phyloP scores from a whole-genome alignment of 2,329 filamentous ascomycete genomes.

The Fusarium secorum region DNA sequence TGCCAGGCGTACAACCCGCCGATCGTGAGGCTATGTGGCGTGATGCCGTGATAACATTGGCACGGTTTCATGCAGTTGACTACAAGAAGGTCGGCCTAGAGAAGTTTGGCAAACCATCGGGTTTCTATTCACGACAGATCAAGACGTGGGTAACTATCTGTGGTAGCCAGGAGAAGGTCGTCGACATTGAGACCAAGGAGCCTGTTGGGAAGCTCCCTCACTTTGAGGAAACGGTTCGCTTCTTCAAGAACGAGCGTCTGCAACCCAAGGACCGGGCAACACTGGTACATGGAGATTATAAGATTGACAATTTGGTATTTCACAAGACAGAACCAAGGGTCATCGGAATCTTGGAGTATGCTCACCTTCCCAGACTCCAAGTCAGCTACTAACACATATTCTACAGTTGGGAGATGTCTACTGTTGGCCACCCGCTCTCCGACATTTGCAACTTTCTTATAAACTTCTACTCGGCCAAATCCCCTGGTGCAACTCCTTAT shows the following conservation, averaged over 20 bases:
- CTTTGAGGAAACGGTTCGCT: slow-evolving; percentile 79
- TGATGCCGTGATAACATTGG: slow-evolving; percentile 82
- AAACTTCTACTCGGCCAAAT: slow-evolving; percentile 50
- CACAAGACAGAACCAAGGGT: slow-evolving; percentile 87
- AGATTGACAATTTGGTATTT: slow-evolving; percentile 91
- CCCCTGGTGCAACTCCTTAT: slow-evolving; percentile 32
- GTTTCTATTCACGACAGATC: slow-evolving; percentile 88
- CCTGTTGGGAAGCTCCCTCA: slow-evolving; percentile 84
- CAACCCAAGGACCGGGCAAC: slow-evolving; percentile 81
- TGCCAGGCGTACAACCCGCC: slow-evolving; percentile 73
- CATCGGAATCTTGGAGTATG: slow-evolving; percentile 88
- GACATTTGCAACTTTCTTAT: slow-evolving; percentile 81
- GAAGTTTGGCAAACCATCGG: slow-evolving; percentile 73
- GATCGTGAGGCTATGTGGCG: slow-evolving; percentile 86
- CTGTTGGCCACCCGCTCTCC: slow-evolving; percentile 92
- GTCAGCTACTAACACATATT: background rate
- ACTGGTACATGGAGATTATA: slow-evolving; percentile 95
- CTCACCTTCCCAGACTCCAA: slow-evolving; percentile 14
- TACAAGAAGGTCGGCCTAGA: slow-evolving; percentile 72
- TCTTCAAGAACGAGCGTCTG: slow-evolving; percentile 73
- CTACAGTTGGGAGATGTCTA: slow-evolving; percentile 92
- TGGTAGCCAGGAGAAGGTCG: slow-evolving; percentile 75
- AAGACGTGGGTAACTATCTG: slow-evolving; percentile 83
- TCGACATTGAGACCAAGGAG: slow-evolving; percentile 78
- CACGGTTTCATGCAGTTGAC: slow-evolving; percentile 81